Evolutionary conservation across 1,284 basidiomycete species (phyloP).

Genomic region (Ustilago loliicola): DNA sequence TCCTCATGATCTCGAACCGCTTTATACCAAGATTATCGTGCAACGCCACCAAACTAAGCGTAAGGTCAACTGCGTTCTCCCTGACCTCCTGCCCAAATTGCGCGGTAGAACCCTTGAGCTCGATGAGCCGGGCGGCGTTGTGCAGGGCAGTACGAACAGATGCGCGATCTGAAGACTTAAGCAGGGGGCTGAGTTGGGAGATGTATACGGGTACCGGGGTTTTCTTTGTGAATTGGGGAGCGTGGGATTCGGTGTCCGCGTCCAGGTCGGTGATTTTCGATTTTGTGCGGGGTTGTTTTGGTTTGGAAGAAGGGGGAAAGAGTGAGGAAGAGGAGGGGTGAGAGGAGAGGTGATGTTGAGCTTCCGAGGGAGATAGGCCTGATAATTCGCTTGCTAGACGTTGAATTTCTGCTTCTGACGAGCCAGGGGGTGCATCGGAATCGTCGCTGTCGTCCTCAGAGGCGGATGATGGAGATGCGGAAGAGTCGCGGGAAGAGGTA

Average conservation of each 20-base stretch:
- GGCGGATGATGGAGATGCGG: constrained; percentile 25
- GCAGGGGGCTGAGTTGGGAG: constrained; percentile 67
- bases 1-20: constrained; percentile 82
- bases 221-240: constrained; percentile 44
- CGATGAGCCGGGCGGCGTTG: constrained; percentile 50
- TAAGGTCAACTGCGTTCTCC: constrained; percentile 88
- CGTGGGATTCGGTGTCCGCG: constrained; percentile 28
- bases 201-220: constrained; percentile 70
- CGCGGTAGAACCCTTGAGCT: constrained; percentile 48
- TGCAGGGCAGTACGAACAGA: constrained; percentile 45
- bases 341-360: neutral
- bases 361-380: constrained; percentile 24
- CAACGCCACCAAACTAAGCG: constrained; percentile 80
- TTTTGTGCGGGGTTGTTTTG: neutral
- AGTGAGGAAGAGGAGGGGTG: neutral
- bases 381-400: constrained; percentile 37
- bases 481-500: no score
- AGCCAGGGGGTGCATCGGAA: constrained; percentile 6
- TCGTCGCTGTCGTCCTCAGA: constrained; percentile 20
- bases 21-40: constrained; percentile 87
- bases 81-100: constrained; percentile 72
- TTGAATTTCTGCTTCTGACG: constrained; percentile 26
- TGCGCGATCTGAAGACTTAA: constrained; percentile 52
- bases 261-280: constrained; percentile 15
- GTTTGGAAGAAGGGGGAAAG: neutral